These are phyloP conservation scores for Plasmodium gonderi DNA, from an alignment of 169 alveolate species.

Conservation along the genomic window DNA sequence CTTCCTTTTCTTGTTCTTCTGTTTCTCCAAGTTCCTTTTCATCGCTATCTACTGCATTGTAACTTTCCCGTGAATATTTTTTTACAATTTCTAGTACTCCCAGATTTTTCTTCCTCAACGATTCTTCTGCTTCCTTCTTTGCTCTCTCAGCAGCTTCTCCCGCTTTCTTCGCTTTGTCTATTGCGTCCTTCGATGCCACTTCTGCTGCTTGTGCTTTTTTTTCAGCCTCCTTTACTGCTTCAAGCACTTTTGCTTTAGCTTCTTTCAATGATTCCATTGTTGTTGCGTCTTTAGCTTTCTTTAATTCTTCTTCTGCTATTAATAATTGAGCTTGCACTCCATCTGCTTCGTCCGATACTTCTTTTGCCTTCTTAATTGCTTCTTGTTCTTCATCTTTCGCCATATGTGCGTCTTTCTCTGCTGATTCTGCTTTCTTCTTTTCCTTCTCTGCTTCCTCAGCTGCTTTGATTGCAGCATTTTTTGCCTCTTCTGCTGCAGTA, in stretches of 20 bases:
- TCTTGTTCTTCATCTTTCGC: neutral
- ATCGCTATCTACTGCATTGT: neutral
- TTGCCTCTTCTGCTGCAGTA: neutral
- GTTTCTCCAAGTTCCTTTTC: neutral
- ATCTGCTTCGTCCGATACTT: neutral
- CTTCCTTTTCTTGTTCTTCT: neutral
- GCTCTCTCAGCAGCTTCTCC: neutral
- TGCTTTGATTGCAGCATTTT: neutral
- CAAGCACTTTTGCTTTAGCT: neutral
- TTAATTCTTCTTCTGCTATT: neutral
- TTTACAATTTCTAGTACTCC: neutral
- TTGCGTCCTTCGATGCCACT: neutral
- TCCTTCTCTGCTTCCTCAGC: neutral
- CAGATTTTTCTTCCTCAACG: neutral
- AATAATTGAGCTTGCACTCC: neutral
- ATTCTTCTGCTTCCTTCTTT: neutral
- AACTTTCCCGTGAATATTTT: neutral
- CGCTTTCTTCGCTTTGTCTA: neutral
- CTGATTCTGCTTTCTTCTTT: neutral
- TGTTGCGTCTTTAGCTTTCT: neutral
- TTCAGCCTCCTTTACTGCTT: neutral
- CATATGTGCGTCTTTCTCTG: neutral
- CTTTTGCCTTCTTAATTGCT: neutral
- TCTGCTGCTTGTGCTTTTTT: neutral
- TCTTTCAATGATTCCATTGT: neutral